A percentile compares a stretch with the other conserved stretches of the same genome.
phyloP scores from a whole-genome alignment of 1,284 basidiomycete species.

The Cryptococcus hybrid region DNA sequence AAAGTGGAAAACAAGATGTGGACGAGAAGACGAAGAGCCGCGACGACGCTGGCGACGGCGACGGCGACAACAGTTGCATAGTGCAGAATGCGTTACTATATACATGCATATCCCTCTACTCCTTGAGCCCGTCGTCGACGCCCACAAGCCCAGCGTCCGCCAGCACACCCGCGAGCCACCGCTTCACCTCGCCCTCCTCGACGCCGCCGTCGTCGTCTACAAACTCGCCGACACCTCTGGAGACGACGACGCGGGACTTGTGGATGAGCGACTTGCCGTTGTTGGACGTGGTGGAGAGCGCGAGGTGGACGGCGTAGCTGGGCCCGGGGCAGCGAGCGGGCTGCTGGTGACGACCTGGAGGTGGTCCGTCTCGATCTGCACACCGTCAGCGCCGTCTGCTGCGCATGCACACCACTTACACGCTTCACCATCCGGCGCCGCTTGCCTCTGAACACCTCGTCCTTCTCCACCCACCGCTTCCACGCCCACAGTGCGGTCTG shows the following conservation, averaged over 20 bases:
- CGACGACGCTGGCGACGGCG: background rate
- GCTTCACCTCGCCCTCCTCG: conserved; percentile 39
- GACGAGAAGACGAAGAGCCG: background rate
- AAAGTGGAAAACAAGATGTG: background rate
- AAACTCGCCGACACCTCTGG: conserved; percentile 39
- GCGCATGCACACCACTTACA: conserved; percentile 5
- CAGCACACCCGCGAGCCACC: conserved; percentile 37
- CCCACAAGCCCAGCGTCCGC: conserved; percentile 38
- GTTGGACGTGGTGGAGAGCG: conserved; percentile 40
- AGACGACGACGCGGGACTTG: conserved; percentile 35
- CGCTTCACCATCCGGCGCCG: too few species aligned
- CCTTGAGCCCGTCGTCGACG: conserved; percentile 33
- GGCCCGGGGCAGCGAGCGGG: conserved; percentile 30
- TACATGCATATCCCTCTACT: conserved; percentile 1
- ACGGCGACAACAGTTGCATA: background rate
- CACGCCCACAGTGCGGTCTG: conserved; percentile 42
- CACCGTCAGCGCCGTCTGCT: background rate
- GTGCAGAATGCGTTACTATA: background rate
- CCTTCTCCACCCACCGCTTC: conserved; percentile 47
- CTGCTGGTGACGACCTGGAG: conserved; percentile 42
- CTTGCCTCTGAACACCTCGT: conserved; percentile 40
- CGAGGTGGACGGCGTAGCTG: conserved; percentile 38
- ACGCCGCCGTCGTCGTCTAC: conserved; percentile 42
- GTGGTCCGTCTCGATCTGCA: conserved; percentile 47
- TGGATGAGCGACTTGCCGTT: conserved; percentile 44